Evolutionary conservation across 1,284 basidiomycete species (phyloP), one percentile per base, ranked within the genome.

Genomic region (Athelia psychrophila): DNA sequence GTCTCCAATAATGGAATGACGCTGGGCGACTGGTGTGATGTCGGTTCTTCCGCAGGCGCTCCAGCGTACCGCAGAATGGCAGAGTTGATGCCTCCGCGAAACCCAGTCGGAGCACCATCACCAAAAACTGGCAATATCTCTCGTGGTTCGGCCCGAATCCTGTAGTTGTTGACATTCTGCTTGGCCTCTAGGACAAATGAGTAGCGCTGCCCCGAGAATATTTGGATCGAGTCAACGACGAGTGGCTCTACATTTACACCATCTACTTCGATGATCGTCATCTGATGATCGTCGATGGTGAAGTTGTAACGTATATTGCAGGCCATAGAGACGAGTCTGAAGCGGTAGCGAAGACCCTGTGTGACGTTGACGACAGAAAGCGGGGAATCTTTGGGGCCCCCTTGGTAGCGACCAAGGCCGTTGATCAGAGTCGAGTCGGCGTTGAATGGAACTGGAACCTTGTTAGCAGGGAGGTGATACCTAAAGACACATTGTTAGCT

Each of bases 381-480:
- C 1, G 59, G 51, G 9, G 59, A 56, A 4, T 55, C n/a, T n/a
- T n/a, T 50, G 12, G 61, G 46, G 2, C 58, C 60, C 8, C 60
- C 63, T 16, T 56, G 48, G 38, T 64, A 66, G 23, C 68, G 62
- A 5, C 78, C 77, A 32, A 65, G 61, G 3, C 76, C 76, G 51
- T 85, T 85, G 61, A 86, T 79, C 2, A 84, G 61, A 2, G 76
- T 80, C 0, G 75, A 68, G 49, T 78, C 70, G 1, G 76, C 69
- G 1, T 67, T 62, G 53, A 32, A 48, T 23, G 33, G 47, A 27
- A 8, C 33, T 32, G 5, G 57, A 58, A 72, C 13, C 60, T 10
- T 9, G 56, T 13, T 65, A 65, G 22, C 50, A 44, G 40, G 12
- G 42, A 9, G 47, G 54, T 71, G 70, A 54, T 64, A 65, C 56